phyloP scores from a whole-genome alignment of 768 basidiomycete species.

The Pleurotus giganteus region DNA sequence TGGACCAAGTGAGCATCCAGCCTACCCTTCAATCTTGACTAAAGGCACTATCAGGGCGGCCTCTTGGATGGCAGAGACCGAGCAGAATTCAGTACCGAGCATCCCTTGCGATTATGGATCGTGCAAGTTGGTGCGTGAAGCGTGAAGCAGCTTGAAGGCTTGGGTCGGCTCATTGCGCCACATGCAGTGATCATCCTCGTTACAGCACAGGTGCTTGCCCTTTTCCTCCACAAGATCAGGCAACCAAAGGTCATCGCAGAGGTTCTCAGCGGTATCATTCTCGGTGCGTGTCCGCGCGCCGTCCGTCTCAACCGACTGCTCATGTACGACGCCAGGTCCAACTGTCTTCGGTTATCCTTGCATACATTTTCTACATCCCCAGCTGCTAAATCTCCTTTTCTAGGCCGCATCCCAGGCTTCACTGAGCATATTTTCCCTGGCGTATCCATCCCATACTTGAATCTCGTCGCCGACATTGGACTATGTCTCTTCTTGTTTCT shows the following conservation, averaged over 20 bases:
- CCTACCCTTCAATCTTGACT: not conserved
- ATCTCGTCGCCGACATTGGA: conserved; percentile 87
- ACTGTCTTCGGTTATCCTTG: conserved; percentile 41
- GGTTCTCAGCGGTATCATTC: conserved; percentile 85
- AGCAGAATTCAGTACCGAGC: conserved; percentile 54
- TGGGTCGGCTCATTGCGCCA: not conserved
- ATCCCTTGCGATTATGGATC: conserved; percentile 78
- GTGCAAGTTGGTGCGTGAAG: conserved; percentile 70
- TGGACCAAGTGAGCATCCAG: conserved; percentile 35
- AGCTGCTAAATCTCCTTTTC: not conserved
- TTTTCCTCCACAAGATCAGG: conserved; percentile 66
- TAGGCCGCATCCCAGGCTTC: conserved; percentile 86
- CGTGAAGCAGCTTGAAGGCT: not conserved
- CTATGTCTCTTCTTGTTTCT: conserved; percentile 88
- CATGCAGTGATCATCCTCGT: conserved; percentile 74
- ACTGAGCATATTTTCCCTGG: conserved; percentile 80
- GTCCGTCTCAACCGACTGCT: not conserved
- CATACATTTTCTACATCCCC: not conserved
- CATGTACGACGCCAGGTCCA: conserved; percentile 33
- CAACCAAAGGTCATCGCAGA: conserved; percentile 89
- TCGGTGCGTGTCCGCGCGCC: conserved; percentile 42
- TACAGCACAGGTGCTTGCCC: conserved; percentile 73
- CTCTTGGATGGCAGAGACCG: conserved; percentile 77
- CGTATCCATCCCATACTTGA: conserved; percentile 71
- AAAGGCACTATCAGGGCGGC: conserved; percentile 51